A percentile compares a stretch with the other conserved stretches of the same genome.
Evolutionary conservation across 805 yeast genomes (phyloP).

Genomic region (Kluyveromyces siamensis): DNA sequence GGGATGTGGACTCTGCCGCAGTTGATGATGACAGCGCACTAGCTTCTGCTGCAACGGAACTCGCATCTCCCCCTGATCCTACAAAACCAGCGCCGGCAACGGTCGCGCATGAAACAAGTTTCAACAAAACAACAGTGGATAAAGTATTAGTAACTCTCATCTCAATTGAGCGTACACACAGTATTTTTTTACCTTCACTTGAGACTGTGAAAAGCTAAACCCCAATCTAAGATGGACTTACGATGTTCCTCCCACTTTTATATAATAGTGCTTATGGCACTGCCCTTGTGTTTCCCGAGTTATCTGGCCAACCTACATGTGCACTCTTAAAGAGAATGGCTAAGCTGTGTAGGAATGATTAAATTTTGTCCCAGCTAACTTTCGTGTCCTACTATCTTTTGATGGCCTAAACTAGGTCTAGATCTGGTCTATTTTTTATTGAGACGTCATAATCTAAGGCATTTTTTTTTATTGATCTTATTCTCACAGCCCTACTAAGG

Average conservation of each 20-base stretch:
- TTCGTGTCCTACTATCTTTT: no score
- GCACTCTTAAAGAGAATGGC: neutral
- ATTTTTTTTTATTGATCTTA: neutral
- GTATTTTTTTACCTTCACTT: no score
- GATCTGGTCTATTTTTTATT: neutral
- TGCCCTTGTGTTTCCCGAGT: neutral
- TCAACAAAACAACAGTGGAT: neutral
- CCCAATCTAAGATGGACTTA: no score
- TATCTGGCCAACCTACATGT: neutral
- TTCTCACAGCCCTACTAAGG: no score
- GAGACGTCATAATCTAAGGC: neutral
- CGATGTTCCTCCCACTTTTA: no score
- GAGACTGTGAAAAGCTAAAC: no score
- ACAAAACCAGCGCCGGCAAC: slow-evolving; percentile 3
- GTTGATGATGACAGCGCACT: neutral
- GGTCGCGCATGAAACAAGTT: neutral
- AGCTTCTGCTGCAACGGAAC: neutral
- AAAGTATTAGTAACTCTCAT: neutral
- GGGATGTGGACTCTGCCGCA: neutral
- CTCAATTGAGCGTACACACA: neutral
- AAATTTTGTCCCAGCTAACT: no score
- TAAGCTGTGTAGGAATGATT: no score
- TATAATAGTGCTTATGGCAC: neutral
- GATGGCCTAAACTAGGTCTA: neutral
- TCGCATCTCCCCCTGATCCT: slow-evolving; percentile 4